Evolutionary conservation across 2,329 filamentous ascomycete species (phyloP).

Genomic region (Diaporthe destruens): DNA sequence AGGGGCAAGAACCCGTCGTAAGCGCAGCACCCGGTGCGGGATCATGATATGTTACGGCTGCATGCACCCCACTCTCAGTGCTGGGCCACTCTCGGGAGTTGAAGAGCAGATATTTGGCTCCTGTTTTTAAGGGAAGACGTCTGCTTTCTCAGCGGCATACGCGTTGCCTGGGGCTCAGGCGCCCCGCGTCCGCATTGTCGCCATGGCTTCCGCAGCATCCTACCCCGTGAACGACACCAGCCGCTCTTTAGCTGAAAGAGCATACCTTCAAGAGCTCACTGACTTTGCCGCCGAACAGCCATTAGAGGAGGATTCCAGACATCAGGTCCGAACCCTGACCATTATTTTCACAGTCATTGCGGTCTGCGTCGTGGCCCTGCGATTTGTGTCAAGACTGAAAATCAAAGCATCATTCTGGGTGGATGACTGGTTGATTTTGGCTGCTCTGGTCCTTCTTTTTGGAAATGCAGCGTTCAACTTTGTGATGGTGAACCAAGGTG

Average conservation of each 20-base stretch:
- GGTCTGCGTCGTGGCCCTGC: conserved; percentile 9
- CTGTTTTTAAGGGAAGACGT: not conserved
- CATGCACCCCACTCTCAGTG: not conserved
- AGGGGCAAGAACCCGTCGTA: not conserved
- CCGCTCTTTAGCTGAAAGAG: conserved; percentile 32
- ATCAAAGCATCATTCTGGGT: conserved; percentile 27
- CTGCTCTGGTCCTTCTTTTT: conserved; percentile 10
- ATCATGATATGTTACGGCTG: not conserved
- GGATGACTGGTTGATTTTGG: conserved; percentile 36
- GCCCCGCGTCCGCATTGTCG: not conserved
- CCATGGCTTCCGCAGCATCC: conserved; percentile 24
- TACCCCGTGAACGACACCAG: conserved; percentile 37
- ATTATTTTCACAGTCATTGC: conserved; percentile 45
- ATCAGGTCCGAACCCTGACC: conserved; percentile 44
- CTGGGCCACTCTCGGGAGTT: not conserved
- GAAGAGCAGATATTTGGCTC: not conserved
- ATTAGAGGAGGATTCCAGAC: conserved; percentile 27
- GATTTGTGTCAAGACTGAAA: conserved; percentile 24
- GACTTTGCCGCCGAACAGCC: conserved; percentile 18
- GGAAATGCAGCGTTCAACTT: conserved; percentile 35
- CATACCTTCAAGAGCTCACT: conserved; percentile 22
- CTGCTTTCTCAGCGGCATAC: not conserved
- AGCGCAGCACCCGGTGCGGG: not conserved
- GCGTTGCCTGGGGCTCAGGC: not conserved
- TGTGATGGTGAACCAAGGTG: conserved; percentile 28